Percentiles rank a stretch among this genome's conserved stretches.
phyloP scores from a whole-genome alignment of 208 protist species.

The Sergeia podlipaevii region DNA sequence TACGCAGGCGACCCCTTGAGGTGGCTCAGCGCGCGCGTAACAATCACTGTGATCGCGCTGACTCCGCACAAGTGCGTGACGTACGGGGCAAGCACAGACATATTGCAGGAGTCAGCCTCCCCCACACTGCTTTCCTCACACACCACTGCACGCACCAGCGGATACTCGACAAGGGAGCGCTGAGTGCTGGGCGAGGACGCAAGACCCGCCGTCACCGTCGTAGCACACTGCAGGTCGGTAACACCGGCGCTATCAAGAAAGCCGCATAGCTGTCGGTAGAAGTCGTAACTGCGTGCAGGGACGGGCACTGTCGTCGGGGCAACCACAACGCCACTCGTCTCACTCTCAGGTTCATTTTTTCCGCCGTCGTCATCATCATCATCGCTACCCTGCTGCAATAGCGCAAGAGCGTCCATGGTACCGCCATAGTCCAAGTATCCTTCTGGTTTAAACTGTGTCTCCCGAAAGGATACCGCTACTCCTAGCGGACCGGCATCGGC shows the following conservation, averaged over 20 bases:
- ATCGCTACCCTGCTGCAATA: constrained; percentile 25
- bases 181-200: constrained; percentile 12
- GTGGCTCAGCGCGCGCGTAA: constrained; percentile 48
- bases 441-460: constrained; percentile 78
- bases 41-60: constrained; percentile 64
- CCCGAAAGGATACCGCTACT: constrained; percentile 58
- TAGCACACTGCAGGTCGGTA: constrained; percentile 28
- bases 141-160: constrained; percentile 14
- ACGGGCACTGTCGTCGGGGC: too few relatives aligned
- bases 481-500: constrained; percentile 54
- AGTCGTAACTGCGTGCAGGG: constrained; percentile 68
- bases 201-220: constrained; percentile 23
- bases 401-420: constrained; percentile 20
- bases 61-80: constrained; percentile 57
- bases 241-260: constrained; percentile 45
- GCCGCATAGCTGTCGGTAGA: constrained; percentile 69
- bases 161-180: constrained; percentile 17
- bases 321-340: background rate
- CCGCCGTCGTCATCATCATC: constrained; percentile 12
- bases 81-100: constrained; percentile 38
- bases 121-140: background rate
- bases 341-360: constrained; percentile 15
- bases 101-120: constrained; percentile 12
- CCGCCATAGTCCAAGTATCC: constrained; percentile 79
- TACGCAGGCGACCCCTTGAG: constrained; percentile 64